Evolutionary conservation across 768 basidiomycete genomes (phyloP).

Genomic region (Tricholoma bakamatsutake): DNA sequence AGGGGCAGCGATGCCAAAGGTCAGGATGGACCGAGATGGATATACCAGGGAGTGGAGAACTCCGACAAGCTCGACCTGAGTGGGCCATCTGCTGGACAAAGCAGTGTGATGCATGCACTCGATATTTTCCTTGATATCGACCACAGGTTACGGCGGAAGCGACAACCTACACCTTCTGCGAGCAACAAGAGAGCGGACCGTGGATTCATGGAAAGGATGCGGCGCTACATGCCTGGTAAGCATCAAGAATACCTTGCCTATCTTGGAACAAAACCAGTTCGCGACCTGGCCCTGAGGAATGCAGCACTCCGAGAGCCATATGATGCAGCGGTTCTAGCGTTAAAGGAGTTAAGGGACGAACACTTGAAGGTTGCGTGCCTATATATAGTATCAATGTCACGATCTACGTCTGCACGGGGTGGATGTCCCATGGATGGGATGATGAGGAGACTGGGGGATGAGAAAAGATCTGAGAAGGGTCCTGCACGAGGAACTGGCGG

Average conservation of each 20-base stretch:
- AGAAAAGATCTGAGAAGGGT: conserved; percentile 30
- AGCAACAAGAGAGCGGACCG: conserved; percentile 60
- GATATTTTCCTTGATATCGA: conserved; percentile 88
- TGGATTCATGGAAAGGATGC: conserved; percentile 90
- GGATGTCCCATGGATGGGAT: conserved; percentile 52
- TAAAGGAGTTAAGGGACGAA: conserved; percentile 79
- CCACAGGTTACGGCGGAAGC: conserved; percentile 69
- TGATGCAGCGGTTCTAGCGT: conserved; percentile 67
- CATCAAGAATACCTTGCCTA: conserved; percentile 81
- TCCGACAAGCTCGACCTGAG: conserved; percentile 58
- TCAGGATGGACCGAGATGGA: conserved; percentile 49
- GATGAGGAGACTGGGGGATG: conserved; percentile 39
- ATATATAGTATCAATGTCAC: conserved; percentile 84
- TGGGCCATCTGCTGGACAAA: conserved; percentile 94
- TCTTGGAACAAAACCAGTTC: conserved; percentile 56
- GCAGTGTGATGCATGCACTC: conserved; percentile 81
- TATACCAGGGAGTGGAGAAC: conserved; percentile 71
- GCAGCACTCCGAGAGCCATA: conserved; percentile 68
- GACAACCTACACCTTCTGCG: conserved; percentile 61
- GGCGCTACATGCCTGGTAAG: conserved; percentile 89
- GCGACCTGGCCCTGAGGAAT: conserved; percentile 52
- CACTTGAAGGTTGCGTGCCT: conserved; percentile 88
- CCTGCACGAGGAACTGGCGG: conserved; percentile 86
- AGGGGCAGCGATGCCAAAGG: conserved; percentile 70
- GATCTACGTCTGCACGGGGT: conserved; percentile 42